Conservation (phyloP, 2,329 filamentous ascomycete genomes). For the Beauveria sp. region DNA sequence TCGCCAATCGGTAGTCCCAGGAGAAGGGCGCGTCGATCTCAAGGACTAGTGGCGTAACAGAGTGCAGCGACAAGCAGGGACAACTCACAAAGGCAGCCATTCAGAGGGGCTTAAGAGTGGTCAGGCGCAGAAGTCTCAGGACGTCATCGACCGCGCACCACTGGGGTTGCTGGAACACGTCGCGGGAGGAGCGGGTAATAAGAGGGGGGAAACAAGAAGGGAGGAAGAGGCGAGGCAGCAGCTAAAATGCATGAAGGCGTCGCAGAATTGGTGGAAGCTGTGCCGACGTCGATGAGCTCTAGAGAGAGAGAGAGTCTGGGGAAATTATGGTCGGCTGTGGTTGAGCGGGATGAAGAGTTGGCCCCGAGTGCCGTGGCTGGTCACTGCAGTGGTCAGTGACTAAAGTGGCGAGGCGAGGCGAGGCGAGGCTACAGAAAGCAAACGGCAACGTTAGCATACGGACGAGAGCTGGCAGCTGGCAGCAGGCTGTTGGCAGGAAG, state of each 20-base stretch:
- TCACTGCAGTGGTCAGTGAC: not conserved
- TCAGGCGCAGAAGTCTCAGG: slow-evolving; percentile 10
- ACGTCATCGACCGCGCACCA: slow-evolving; percentile 11
- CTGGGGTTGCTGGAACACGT: not conserved
- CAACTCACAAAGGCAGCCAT: slow-evolving; percentile 12
- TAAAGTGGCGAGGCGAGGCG: not conserved
- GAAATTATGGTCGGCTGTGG: not conserved
- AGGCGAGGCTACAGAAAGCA: not conserved
- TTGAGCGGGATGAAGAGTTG: slow-evolving; percentile 5
- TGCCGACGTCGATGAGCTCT: not conserved
- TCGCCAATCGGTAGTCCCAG: not conserved
- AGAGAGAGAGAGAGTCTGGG: slow-evolving; percentile 1
- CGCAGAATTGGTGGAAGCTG: not conserved
- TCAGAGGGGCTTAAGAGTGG: slow-evolving; percentile 7
- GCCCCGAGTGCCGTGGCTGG: slow-evolving; percentile 5
- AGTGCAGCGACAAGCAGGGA: not conserved
- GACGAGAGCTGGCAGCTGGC: not conserved
- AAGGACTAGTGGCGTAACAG: not conserved
- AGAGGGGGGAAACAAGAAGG: not conserved
- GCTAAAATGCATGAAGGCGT: slow-evolving; percentile 4
- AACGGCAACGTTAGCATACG: not conserved
- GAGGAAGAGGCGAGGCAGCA: not conserved
- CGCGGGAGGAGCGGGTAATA: not conserved
- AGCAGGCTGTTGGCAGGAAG: not conserved
- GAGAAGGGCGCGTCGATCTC: not conserved